phyloP scores from a whole-genome alignment of 208 protist species.

The Trypanosoma theileri region DNA sequence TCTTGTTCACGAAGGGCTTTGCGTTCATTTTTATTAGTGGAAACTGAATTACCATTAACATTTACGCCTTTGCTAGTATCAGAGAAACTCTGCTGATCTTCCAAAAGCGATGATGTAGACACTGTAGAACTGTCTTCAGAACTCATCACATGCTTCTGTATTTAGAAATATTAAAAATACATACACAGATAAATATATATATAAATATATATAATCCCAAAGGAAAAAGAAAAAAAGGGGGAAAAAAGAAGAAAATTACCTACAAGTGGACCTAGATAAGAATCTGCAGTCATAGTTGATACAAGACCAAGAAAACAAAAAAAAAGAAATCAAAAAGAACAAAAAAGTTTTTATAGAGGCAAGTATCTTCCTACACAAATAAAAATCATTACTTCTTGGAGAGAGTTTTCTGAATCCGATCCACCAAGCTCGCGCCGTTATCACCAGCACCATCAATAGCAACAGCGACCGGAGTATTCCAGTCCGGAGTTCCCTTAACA shows the following conservation, averaged over 20 bases:
- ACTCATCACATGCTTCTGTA: conserved; percentile 24
- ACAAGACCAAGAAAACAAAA: neutral
- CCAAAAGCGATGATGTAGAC: conserved; percentile 19
- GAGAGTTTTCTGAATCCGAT: conserved; percentile 68
- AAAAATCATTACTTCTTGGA: conserved; percentile 58
- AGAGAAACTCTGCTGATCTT: neutral
- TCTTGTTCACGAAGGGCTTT: conserved; percentile 47
- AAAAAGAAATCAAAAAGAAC: neutral
- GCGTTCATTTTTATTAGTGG: neutral
- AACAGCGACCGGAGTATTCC: conserved; percentile 55
- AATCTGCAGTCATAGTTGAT: neutral
- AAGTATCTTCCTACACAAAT: neutral
- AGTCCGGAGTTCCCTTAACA: conserved; percentile 72
- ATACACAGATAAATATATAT: conserved; percentile 20
- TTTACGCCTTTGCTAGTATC: neutral
- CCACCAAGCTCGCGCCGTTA: conserved; percentile 50
- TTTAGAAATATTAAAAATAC: neutral
- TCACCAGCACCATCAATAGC: conserved; percentile 54
- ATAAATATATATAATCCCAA: conserved; percentile 1
- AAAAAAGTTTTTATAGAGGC: too few relatives aligned
- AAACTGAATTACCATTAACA: neutral
- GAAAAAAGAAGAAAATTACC: neutral
- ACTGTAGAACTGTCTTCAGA: conserved; percentile 16
- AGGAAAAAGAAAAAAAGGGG: conserved; percentile 1
- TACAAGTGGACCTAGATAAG: neutral